Evolutionary conservation across 2,329 filamentous ascomycete genomes (phyloP).

Genomic region (Epichloe coenophiala): DNA sequence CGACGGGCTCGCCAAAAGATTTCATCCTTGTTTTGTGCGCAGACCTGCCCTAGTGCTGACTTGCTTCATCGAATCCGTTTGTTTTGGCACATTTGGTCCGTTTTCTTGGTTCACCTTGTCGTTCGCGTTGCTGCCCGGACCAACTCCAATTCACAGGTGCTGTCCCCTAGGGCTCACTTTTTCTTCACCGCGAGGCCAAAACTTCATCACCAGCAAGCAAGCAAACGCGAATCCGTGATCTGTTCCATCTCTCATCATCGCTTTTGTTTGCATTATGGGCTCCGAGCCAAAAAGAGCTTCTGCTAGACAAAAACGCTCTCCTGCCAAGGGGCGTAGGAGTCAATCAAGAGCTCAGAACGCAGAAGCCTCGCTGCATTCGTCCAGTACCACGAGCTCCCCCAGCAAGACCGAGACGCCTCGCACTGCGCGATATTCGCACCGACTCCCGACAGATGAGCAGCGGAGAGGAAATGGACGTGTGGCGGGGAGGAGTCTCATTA

Average conservation of each 20-base stretch:
- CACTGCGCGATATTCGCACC: constrained; percentile 12
- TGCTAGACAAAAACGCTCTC: constrained; percentile 9
- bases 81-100: neutral
- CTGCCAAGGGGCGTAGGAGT: constrained; percentile 5
- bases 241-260: neutral
- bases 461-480: constrained; percentile 16
- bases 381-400: constrained; percentile 1
- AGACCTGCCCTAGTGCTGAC: neutral
- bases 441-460: constrained; percentile 13
- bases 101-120: neutral
- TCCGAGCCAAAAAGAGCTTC: constrained; percentile 4
- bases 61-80: neutral
- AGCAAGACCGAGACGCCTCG: constrained; percentile 5
- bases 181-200: neutral
- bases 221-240: neutral
- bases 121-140: neutral
- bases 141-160: neutral
- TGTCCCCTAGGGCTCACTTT: neutral
- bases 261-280: constrained; percentile 5
- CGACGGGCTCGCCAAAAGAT: neutral
- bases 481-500: constrained; percentile 24
- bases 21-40: neutral
- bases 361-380: constrained; percentile 3
- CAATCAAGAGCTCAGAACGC: constrained; percentile 6
- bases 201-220: neutral